Percentiles rank a stretch among this genome's conserved stretches.
Evolutionary conservation across 108 stramenopile species (phyloP).

Genomic region (Halocafeteria seosinensis): DNA sequence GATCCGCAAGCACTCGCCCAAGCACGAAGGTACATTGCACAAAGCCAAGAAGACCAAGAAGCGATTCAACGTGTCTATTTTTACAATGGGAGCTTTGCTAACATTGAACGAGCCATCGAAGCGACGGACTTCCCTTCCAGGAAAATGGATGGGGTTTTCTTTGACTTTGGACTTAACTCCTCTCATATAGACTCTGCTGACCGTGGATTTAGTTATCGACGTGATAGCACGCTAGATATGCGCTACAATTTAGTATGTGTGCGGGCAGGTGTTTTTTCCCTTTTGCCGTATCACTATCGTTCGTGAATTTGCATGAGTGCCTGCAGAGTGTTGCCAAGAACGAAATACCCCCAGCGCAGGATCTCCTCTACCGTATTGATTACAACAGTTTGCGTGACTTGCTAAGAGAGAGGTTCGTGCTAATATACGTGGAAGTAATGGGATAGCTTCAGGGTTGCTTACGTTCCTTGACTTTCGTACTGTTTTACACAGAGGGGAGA

Average conservation of each 20-base stretch:
- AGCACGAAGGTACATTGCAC: background rate
- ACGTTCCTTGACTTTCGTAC: no score
- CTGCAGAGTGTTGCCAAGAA: no score
- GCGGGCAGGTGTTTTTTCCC: no score
- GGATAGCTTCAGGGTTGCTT: no score
- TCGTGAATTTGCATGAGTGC: no score
- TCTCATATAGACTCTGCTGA: background rate
- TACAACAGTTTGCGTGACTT: no score
- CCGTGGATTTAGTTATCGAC: background rate
- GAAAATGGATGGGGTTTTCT: background rate
- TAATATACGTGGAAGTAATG: no score
- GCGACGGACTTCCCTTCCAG: no score
- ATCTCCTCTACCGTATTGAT: no score
- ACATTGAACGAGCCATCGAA: background rate
- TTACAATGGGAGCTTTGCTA: background rate
- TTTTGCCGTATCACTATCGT: no score
- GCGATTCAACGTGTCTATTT: background rate
- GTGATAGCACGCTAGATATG: background rate
- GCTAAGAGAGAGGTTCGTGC: no score
- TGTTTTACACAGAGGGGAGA: background rate
- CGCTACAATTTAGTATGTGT: background rate
- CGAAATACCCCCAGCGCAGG: no score
- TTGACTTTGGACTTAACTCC: background rate
- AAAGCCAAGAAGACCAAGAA: background rate
- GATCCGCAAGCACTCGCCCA: background rate